Percentiles rank a stretch among this genome's conserved stretches.
phyloP scores from a whole-genome alignment of 2,329 filamentous ascomycete genomes.

The Alternaria sp. region DNA sequence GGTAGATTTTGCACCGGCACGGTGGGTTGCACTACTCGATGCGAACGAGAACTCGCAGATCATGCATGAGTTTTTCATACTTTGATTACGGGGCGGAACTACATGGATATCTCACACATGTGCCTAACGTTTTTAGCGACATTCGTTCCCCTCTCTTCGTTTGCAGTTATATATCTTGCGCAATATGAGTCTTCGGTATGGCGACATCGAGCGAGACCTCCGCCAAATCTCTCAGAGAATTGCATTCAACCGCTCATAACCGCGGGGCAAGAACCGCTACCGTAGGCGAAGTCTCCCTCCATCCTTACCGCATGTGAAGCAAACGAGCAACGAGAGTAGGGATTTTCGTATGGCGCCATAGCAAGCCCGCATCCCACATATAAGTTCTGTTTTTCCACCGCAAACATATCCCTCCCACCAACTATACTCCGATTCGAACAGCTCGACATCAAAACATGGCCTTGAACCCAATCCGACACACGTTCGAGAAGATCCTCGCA shows the following conservation, averaged over 20 bases:
- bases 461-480: background rate
- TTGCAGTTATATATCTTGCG: background rate
- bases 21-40: constrained; percentile 10
- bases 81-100: background rate
- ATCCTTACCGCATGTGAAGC: background rate
- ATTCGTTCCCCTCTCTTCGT: background rate
- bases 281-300: background rate
- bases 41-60: constrained; percentile 15
- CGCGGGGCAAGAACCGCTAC: background rate
- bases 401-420: background rate
- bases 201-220: background rate
- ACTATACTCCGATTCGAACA: background rate
- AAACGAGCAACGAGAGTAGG: background rate
- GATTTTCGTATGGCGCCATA: background rate
- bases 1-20: constrained; percentile 11
- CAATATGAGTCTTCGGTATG: background rate
- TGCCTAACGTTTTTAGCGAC: background rate
- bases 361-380: background rate
- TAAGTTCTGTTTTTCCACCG: background rate
- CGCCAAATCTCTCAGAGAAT: background rate
- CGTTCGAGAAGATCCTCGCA: background rate
- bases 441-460: background rate
- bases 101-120: background rate
- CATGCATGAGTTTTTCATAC: constrained; percentile 22
- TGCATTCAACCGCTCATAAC: background rate